These are phyloP conservation scores for Claviceps pusilla DNA, from an alignment of 2,329 filamentous ascomycete species.

Conservation along the genomic window DNA sequence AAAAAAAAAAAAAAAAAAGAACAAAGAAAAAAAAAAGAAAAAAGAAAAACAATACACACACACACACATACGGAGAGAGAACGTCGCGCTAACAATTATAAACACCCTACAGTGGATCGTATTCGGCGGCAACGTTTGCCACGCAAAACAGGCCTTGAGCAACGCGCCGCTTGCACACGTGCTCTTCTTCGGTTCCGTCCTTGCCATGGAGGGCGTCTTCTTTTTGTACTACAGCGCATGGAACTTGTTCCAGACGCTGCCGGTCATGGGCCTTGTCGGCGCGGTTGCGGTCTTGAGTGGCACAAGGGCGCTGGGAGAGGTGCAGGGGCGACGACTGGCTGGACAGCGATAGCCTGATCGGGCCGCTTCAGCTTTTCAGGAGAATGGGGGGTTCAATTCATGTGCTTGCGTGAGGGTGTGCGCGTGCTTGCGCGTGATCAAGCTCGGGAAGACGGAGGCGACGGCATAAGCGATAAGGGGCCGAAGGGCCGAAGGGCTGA, in stretches of 20 bases:
- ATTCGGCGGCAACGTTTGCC: conserved; percentile 69
- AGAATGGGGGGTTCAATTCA: no score
- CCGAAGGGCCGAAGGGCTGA: no score
- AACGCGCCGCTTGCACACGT: conserved; percentile 66
- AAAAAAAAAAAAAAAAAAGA: no score
- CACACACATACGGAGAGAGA: no score
- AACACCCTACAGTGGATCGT: conserved; percentile 49
- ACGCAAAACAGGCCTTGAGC: conserved; percentile 60
- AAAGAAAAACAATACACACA: no score
- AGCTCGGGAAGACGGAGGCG: no score
- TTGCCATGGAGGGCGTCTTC: conserved; percentile 82
- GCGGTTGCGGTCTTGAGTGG: conserved; percentile 70
- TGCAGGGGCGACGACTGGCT: conserved; percentile 72
- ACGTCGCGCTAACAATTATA: no score
- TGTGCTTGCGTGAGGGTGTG: no score
- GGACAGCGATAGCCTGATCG: conserved; percentile 39
- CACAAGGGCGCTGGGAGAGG: conserved; percentile 78
- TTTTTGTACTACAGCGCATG: conserved; percentile 86
- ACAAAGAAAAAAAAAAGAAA: no score
- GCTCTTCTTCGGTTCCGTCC: conserved; percentile 72
- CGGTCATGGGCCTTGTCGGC: conserved; percentile 52
- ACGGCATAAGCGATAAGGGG: no score
- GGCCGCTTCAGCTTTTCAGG: no score
- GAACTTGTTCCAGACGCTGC: conserved; percentile 83
- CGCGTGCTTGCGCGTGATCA: no score